These are phyloP conservation scores for Fragilaria crotonensis DNA, from an alignment of 108 stramenopile genomes.

Conservation along the genomic window DNA sequence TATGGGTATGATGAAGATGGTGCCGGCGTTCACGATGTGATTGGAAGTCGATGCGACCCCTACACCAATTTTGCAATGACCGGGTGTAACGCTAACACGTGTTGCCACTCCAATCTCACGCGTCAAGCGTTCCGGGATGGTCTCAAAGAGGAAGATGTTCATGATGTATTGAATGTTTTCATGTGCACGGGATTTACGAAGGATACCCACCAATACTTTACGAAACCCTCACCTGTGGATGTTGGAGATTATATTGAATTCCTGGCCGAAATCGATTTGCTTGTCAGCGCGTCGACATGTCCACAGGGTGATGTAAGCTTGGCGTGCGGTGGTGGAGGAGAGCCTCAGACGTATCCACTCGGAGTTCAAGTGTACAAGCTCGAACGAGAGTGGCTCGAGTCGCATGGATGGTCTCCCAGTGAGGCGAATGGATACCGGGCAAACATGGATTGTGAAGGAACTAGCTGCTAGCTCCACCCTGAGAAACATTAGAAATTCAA, in stretches of 20 bases:
- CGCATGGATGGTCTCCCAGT: slow-evolving; percentile 35
- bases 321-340: slow-evolving; percentile 39
- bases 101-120: slow-evolving; percentile 50
- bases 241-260: slow-evolving; percentile 67
- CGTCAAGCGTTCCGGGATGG: slow-evolving; percentile 24
- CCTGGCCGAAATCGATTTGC: slow-evolving; percentile 44
- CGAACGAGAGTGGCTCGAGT: slow-evolving; percentile 15
- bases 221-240: slow-evolving; percentile 47
- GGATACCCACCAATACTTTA: slow-evolving; percentile 61
- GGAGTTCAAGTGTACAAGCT: slow-evolving; percentile 40
- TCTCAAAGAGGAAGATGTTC: slow-evolving; percentile 36
- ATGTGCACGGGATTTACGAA: slow-evolving; percentile 58
- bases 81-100: slow-evolving; percentile 20
- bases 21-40: slow-evolving; percentile 55
- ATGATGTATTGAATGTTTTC: slow-evolving; percentile 60
- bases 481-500: too few relatives aligned
- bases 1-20: slow-evolving; percentile 60
- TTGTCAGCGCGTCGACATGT: slow-evolving; percentile 44
- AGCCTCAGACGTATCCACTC: slow-evolving; percentile 33
- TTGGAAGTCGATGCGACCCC: slow-evolving; percentile 53
- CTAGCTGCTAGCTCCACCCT: too few relatives aligned
- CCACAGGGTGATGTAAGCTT: slow-evolving; percentile 51
- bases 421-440: slow-evolving; percentile 30
- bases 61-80: slow-evolving; percentile 52
- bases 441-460: slow-evolving; percentile 45